phyloP scores from a whole-genome alignment of 164 flowering plant genomes.

The Vitis vinifera region ASM3070453v1 NC_081816.1:6664001-6664500 shows the following conservation, averaged over 20 bases:
- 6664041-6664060: slow-evolving; percentile 31
- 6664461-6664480: slow-evolving; percentile 38
- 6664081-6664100: slow-evolving; percentile 15
- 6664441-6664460: slow-evolving; percentile 18
- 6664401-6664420: slow-evolving; percentile 28
- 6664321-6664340: slow-evolving; percentile 40
- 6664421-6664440: slow-evolving; percentile 35
- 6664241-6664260: slow-evolving; percentile 25
- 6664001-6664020: slow-evolving; percentile 47
- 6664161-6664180: slow-evolving; percentile 1
- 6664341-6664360: slow-evolving; percentile 41
- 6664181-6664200: slow-evolving; percentile 20
- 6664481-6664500: slow-evolving; percentile 29
- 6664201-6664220: slow-evolving; percentile 35
- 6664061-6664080: slow-evolving; percentile 34
- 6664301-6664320: slow-evolving; percentile 33
- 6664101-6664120: slow-evolving; percentile 29
- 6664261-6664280: slow-evolving; percentile 27
- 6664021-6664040: slow-evolving; percentile 48
- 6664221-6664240: slow-evolving; percentile 27
- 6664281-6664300: slow-evolving; percentile 21
- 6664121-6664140: slow-evolving; percentile 47
- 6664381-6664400: slow-evolving; percentile 29
- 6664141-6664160: slow-evolving; percentile 38
- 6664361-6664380: slow-evolving; percentile 34